Evolutionary conservation across 352 stramenopile genomes (phyloP), one percentile per base, ranked within the genome.

Genomic region (Phytophthora niederhauseri): DNA sequence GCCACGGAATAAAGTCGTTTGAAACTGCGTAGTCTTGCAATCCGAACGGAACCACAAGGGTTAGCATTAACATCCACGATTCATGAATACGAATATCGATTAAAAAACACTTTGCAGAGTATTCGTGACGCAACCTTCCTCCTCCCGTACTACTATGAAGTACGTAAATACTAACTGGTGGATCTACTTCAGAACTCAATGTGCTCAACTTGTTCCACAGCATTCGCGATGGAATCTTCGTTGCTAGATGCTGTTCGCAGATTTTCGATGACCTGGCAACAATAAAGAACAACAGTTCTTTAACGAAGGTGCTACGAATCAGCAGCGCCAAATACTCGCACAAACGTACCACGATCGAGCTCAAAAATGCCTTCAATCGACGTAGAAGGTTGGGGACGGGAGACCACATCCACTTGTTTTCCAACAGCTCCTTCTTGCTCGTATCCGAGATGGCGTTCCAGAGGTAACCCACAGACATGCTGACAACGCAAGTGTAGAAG

Each of bases 191-290:
- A 72, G 22, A 64, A 54, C 45, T 74, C 65, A 46, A 73, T 71
- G 20, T 70, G 69, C 51, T 74, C 55, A 15, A 71, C 48, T 17
- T 66, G 53, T 51, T 74, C 28, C 17, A 58, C 24, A 8, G 66
- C 57, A 28, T 51, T 45, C 20, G n/a, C 9, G 38, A 14, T 26
- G 9, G 41, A 5, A 20, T 62, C 52, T 34, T 57, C 51, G 8
- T 28, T 68, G 20, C 30, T 63, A 15, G 36, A 17, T 45, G 20
- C 6, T 53, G n/a, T 19, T 65, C 59, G 48, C 14, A 86, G 22
- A 49, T 86, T 63, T 57, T 86, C 78, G 38, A 86, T 69, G 14
- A 86, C 57, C 78, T 86, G 36, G 30, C 14, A 56, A 38, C 20
- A 31, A 31, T 19, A 26, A 66, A 15, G 9, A 64, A 8, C 12